Conservation (phyloP, 768 basidiomycete genomes). For the Lactarius vividus region DNA sequence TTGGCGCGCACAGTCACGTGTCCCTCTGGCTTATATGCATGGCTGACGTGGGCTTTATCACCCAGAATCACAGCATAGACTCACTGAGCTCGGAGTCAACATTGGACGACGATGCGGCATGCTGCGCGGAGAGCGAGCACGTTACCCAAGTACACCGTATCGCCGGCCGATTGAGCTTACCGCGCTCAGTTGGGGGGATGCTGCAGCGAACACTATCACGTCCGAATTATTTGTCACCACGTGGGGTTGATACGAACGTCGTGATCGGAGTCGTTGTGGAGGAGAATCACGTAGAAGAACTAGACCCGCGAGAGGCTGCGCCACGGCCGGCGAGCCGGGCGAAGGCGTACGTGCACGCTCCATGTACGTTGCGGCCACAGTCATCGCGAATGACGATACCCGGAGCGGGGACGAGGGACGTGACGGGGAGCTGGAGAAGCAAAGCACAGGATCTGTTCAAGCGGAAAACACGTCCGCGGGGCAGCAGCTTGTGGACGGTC, state of each 20-base stretch:
- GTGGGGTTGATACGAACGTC: slow-evolving; percentile 13
- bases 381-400: slow-evolving; percentile 18
- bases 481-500: slow-evolving; percentile 3
- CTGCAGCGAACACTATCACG: slow-evolving; percentile 25
- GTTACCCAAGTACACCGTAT: slow-evolving; percentile 29
- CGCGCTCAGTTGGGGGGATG: slow-evolving; percentile 24
- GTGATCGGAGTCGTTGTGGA: slow-evolving; percentile 28
- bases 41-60: slow-evolving; percentile 10
- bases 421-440: slow-evolving; percentile 16
- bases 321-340: neutral
- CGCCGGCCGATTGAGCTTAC: slow-evolving; percentile 23
- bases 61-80: slow-evolving; percentile 30
- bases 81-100: slow-evolving; percentile 31
- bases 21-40: neutral
- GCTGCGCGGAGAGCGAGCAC: slow-evolving; percentile 22
- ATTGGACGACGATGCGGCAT: slow-evolving; percentile 6
- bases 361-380: slow-evolving; percentile 10
- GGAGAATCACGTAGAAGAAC: slow-evolving; percentile 22
- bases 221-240: slow-evolving; percentile 4
- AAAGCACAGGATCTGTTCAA: slow-evolving; percentile 17
- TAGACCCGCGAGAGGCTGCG: slow-evolving; percentile 3
- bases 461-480: slow-evolving; percentile 1
- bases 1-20: neutral
- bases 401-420: neutral
- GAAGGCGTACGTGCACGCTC: slow-evolving; percentile 14